Base-by-base conservation (phyloP, 2,329 filamentous ascomycete genomes). In the Dactylonectria macrodidyma region DNA sequence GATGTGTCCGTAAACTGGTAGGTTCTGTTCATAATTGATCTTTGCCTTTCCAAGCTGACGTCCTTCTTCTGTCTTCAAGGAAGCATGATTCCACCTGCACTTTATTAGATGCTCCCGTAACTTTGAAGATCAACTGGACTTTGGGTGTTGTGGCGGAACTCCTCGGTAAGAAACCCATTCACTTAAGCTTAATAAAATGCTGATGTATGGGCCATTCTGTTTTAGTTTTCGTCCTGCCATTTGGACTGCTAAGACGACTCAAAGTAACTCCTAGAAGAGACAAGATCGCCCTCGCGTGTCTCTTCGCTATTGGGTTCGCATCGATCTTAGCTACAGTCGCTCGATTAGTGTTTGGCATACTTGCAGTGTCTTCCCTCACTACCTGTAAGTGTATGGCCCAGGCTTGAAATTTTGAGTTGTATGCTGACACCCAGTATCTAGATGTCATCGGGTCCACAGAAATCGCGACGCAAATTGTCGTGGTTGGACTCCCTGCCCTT, bases 381-480 rank as follows among this genome's bases (percentile, higher is more conserved):
- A 33, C 57, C 41, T 44, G 41, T 44, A 48, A 34, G 57, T 50
- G n/a, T 6, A 46, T 41, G 14, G 14, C 2, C 5, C 34, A 59
- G 26, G 5, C 10, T 30, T 19, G 16, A 19, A 36, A 24, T 11
- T 2, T 3, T n/a, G 19, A 19, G 19, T 22, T 9, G 33, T 58
- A 16, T 12, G 41, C 12, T 38, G 41, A n/a, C 8, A n/a, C 19
- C 36, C 12, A 50, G 14, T 5, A 5, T 44, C 8, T 6, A 44
- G 57, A 34, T 36, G 14, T 59, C 6, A 14, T 50, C 24, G 33
- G 26, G 6, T 38, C 57, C 1, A 33, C 30, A 14, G 57, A 59
- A 59, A 38, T 50, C 33, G 57, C 57, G 38, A 59, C 41, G 3
- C 57, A 59, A 59, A 59, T 59, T 6, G 24, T 59, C 10, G 57